These are phyloP conservation scores for Aspergillus neoniger DNA, from an alignment of 2,329 filamentous ascomycete genomes.

Conservation along the genomic window DNA sequence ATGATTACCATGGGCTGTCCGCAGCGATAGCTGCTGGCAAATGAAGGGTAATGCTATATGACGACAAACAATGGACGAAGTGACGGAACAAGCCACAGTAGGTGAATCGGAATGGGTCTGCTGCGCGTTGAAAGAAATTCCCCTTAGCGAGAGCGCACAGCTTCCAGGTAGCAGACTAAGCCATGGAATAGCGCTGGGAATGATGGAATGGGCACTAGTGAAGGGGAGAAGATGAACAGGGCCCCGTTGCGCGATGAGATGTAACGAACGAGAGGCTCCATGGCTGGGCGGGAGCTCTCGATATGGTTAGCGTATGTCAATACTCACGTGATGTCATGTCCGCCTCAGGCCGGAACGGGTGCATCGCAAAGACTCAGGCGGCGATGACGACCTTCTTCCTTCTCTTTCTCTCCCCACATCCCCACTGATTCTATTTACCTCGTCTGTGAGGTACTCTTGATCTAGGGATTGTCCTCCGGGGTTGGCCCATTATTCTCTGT, in stretches of 20 bases:
- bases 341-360: not conserved
- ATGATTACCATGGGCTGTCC: slow-evolving; percentile 40
- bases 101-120: not conserved
- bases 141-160: not conserved
- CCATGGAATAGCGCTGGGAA: slow-evolving; percentile 18
- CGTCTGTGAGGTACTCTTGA: not conserved
- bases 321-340: slow-evolving; percentile 7
- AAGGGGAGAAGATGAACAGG: slow-evolving; percentile 8
- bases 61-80: not conserved
- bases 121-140: not conserved
- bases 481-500: slow-evolving; percentile 2
- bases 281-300: slow-evolving; percentile 17
- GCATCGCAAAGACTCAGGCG: slow-evolving; percentile 1
- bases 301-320: slow-evolving; percentile 17
- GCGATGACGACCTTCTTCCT: slow-evolving; percentile 1
- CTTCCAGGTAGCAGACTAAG: slow-evolving; percentile 15
- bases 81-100: not conserved
- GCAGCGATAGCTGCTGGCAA: slow-evolving; percentile 22
- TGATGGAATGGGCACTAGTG: slow-evolving; percentile 6
- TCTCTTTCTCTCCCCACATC: not conserved
- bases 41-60: slow-evolving; percentile 8
- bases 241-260: slow-evolving; percentile 14
- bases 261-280: slow-evolving; percentile 11
- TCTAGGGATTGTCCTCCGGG: not conserved
- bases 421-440: not conserved